Evolutionary conservation across 192 early-diverging fungal genomes (phyloP).

Genomic region (Coemansia sp.): DNA sequence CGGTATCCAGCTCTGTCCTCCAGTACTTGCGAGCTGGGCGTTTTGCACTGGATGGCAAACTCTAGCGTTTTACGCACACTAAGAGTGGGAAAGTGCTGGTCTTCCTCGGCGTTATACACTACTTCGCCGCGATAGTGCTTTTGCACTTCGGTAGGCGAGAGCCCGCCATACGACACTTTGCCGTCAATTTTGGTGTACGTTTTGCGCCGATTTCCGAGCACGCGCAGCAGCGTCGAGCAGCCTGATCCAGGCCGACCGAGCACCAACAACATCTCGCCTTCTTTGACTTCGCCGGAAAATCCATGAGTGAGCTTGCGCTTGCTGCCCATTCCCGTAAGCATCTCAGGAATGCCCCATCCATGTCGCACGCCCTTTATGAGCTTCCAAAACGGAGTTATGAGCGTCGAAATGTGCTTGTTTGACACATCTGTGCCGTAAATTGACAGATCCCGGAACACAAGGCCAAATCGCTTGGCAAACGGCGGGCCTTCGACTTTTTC

Average conservation of each 20-base stretch:
- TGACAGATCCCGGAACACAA: constrained; percentile 36
- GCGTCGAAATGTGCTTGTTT: constrained; percentile 43
- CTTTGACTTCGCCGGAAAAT: constrained; percentile 65
- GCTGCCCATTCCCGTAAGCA: constrained; percentile 15
- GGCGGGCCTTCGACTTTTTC: constrained; percentile 24
- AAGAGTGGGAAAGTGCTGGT: constrained; percentile 74
- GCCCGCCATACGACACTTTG: constrained; percentile 64
- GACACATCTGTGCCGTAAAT: constrained; percentile 39
- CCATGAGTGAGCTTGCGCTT: constrained; percentile 59
- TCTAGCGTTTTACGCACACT: constrained; percentile 77
- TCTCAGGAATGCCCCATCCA: constrained; percentile 24
- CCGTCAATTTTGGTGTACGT: constrained; percentile 61
- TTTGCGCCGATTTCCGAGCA: constrained; percentile 62
- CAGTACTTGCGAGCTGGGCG: constrained; percentile 63
- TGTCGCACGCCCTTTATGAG: constrained; percentile 16
- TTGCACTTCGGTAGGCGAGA: constrained; percentile 58
- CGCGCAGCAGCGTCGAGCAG: constrained; percentile 64
- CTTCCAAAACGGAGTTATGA: constrained; percentile 46
- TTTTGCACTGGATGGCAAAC: constrained; percentile 74
- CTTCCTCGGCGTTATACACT: constrained; percentile 59
- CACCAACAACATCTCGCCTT: constrained; percentile 72
- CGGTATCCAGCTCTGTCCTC: constrained; percentile 61
- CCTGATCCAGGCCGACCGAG: constrained; percentile 70
- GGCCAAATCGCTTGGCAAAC: constrained; percentile 47
- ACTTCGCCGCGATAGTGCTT: constrained; percentile 65